A percentile compares a stretch with the other conserved stretches of the same genome.
Evolutionary conservation across 1,139 yeast species (phyloP).

Genomic region (Arxiozyma telluris): DNA sequence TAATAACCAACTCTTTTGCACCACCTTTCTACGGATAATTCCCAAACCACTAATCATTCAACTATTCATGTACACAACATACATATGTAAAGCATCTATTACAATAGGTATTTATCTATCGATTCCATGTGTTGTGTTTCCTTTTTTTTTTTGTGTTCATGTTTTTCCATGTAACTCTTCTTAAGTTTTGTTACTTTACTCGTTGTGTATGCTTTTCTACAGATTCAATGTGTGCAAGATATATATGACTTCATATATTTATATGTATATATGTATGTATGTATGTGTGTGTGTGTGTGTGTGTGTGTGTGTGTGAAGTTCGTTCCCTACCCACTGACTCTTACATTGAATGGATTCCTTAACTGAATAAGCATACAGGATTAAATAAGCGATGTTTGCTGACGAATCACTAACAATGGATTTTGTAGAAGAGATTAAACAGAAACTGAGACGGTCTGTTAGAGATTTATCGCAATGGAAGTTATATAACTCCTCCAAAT

Average conservation of each 20-base stretch:
- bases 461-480: constrained; percentile 39
- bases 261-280: too few relatives aligned
- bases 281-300: too few relatives aligned
- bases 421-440: background rate
- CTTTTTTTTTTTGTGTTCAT: background rate
- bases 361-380: background rate
- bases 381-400: background rate
- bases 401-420: background rate
- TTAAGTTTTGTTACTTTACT: background rate
- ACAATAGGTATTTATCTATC: too few relatives aligned
- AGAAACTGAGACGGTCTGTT: background rate
- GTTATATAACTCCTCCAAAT: constrained; percentile 62
- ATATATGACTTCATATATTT: too few relatives aligned
- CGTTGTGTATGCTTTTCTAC: too few relatives aligned
- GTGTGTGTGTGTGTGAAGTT: too few relatives aligned
- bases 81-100: too few relatives aligned
- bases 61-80: background rate
- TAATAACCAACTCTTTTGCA: background rate
- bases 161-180: background rate
- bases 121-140: background rate
- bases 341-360: background rate
- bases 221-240: too few relatives aligned
- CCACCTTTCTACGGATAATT: background rate
- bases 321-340: background rate
- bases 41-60: background rate